Conservation (phyloP, 2,329 filamentous ascomycete genomes). For the Aspergillus ochraceus region DNA sequence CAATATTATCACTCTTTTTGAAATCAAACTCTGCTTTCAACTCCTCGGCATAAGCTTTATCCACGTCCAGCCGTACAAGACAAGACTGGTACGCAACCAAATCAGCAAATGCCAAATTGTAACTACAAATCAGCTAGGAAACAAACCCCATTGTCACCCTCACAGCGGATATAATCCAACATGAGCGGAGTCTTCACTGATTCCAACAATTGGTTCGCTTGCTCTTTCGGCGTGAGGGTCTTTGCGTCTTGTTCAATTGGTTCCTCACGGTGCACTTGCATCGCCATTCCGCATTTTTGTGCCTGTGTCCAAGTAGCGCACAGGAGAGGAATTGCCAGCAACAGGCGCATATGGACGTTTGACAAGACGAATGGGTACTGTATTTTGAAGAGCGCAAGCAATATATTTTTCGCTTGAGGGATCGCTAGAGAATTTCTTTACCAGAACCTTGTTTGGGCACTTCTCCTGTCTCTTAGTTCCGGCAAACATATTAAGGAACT, state of each 20-base stretch:
- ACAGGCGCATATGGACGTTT: not conserved
- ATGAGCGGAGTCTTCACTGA: not conserved
- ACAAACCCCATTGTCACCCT: not conserved
- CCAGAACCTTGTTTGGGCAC: too few species aligned
- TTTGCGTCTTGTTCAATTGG: not conserved
- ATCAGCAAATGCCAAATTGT: too few species aligned
- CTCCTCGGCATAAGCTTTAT: not conserved
- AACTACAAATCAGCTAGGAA: too few species aligned
- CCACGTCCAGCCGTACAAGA: not conserved
- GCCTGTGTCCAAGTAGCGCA: not conserved
- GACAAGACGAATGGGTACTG: not conserved
- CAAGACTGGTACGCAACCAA: not conserved
- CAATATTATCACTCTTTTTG: not conserved
- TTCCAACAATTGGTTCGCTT: not conserved
- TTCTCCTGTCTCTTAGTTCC: too few species aligned
- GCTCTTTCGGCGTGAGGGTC: not conserved
- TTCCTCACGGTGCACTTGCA: not conserved
- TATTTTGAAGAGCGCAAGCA: too few species aligned
- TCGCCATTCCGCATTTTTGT: not conserved
- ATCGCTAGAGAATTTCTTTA: too few species aligned
- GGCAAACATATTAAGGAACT: too few species aligned
- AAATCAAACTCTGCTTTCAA: not conserved
- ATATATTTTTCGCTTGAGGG: too few species aligned
- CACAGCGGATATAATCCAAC: not conserved
- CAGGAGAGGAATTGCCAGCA: not conserved